These are phyloP conservation scores for Penicillium alfredii DNA, from an alignment of 495 filamentous ascomycete genomes.

Conservation along the genomic window DNA sequence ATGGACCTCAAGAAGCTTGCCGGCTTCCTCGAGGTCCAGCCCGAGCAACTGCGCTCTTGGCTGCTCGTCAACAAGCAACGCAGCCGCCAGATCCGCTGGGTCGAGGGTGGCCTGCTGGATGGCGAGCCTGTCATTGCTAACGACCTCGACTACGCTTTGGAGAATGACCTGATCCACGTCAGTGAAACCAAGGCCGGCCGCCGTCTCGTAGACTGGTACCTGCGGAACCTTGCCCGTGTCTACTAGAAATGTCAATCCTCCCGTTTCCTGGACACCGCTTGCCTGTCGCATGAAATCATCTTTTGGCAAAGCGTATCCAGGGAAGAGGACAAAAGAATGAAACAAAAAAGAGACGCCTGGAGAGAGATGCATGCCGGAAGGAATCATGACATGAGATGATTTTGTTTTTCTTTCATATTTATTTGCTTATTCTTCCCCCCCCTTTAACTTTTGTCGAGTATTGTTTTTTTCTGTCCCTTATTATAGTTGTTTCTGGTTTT, in stretches of 20 bases:
- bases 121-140: constrained; percentile 86
- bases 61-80: constrained; percentile 97
- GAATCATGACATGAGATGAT: constrained; percentile 31
- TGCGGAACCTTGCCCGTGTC: constrained; percentile 89
- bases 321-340: constrained; percentile 14
- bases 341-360: constrained; percentile 23
- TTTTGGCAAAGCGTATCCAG: constrained; percentile 11
- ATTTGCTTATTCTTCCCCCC: background rate
- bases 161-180: constrained; percentile 96
- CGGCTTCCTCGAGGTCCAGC: constrained; percentile 90
- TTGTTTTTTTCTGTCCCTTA: background rate
- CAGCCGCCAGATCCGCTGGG: constrained; percentile 92
- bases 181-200: constrained; percentile 97
- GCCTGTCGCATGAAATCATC: constrained; percentile 6
- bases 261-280: constrained; percentile 1
- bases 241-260: constrained; percentile 51
- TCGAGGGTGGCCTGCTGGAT: constrained; percentile 81
- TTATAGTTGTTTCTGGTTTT: background rate
- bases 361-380: constrained; percentile 24
- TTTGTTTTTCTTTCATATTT: constrained; percentile 19
- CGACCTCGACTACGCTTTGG: constrained; percentile 94
- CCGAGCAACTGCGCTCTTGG: constrained; percentile 85
- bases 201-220: constrained; percentile 97
- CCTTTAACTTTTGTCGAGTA: background rate
- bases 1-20: constrained; percentile 99